Percentiles rank a stretch among this genome's conserved stretches.
These are phyloP conservation scores for Eucalyptus cloeziana DNA, from an alignment of 345 rosid genomes.

Conservation along the genomic window DNA sequence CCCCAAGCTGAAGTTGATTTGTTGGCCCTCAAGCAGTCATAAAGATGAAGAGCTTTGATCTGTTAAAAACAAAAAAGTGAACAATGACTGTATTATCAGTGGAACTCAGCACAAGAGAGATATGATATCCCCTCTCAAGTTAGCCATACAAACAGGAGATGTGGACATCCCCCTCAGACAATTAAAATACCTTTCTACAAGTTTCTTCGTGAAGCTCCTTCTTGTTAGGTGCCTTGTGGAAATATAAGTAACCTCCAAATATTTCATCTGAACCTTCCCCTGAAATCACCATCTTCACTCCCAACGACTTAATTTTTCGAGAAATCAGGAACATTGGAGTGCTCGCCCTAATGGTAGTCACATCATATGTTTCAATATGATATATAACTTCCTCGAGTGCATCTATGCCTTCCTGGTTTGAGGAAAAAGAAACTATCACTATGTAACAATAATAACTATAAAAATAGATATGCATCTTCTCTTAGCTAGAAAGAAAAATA, in stretches of 20 bases:
- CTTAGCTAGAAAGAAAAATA: neutral
- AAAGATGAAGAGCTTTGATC: conserved; percentile 93
- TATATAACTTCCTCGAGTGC: conserved; percentile 95
- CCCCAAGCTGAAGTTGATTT: conserved; percentile 98
- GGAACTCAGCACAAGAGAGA: neutral
- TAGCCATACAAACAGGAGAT: neutral
- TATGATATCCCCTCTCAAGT: neutral
- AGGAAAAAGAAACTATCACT: neutral
- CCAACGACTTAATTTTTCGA: conserved; percentile 81
- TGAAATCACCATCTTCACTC: conserved; percentile 97
- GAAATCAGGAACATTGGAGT: conserved; percentile 96
- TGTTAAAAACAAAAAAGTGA: conserved; percentile 8
- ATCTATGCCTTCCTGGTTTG: conserved; percentile 77
- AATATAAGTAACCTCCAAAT: conserved; percentile 91
- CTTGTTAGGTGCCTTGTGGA: conserved; percentile 96
- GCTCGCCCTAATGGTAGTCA: conserved; percentile 89
- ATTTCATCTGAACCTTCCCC: conserved; percentile 97
- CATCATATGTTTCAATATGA: conserved; percentile 94
- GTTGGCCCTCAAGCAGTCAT: conserved; percentile 94
- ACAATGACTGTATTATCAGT: neutral
- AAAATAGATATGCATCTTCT: neutral
- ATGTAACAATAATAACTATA: neutral
- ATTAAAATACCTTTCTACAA: conserved; percentile 57
- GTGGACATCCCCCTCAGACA: neutral
- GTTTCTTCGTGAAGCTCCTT: conserved; percentile 86